Evolutionary conservation across 306 rosid genomes (phyloP).

Genomic region (Rosa multiflora): DNA sequence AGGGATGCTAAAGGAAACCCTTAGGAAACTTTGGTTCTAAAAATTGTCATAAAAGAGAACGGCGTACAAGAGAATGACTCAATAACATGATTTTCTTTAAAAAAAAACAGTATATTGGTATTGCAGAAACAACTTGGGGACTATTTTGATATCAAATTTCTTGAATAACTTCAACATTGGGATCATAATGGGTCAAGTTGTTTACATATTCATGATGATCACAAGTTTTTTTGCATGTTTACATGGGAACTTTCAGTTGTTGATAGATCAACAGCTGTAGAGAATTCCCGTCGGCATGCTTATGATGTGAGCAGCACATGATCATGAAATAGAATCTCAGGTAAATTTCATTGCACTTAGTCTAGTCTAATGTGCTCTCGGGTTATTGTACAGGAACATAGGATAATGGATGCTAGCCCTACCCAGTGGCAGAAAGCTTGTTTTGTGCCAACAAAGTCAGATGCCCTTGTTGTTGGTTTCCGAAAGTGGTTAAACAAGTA

Average conservation of each 20-base stretch:
- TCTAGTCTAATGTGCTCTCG: constrained; percentile 5
- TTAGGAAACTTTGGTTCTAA: background rate
- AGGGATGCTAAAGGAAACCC: background rate
- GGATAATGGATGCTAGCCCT: constrained; percentile 53
- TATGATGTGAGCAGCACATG: background rate
- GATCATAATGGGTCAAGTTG: background rate
- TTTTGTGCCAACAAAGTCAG: constrained; percentile 85
- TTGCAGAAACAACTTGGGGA: background rate
- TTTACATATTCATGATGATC: background rate
- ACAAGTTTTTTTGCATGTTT: background rate
- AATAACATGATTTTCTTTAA: background rate
- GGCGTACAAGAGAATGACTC: background rate
- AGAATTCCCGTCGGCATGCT: background rate
- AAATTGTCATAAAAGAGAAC: background rate
- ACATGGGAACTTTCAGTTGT: background rate
- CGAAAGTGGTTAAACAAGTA: constrained; percentile 87
- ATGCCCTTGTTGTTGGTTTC: constrained; percentile 72
- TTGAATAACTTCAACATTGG: background rate
- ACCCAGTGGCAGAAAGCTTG: constrained; percentile 80
- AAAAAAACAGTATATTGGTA: background rate
- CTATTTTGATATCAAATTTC: background rate
- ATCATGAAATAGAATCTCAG: background rate
- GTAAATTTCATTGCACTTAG: background rate
- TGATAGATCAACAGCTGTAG: background rate
- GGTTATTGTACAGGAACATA: constrained; percentile 52